Evolutionary conservation across 345 rosid species (phyloP).

Genomic region (Cardamine occulta): DNA sequence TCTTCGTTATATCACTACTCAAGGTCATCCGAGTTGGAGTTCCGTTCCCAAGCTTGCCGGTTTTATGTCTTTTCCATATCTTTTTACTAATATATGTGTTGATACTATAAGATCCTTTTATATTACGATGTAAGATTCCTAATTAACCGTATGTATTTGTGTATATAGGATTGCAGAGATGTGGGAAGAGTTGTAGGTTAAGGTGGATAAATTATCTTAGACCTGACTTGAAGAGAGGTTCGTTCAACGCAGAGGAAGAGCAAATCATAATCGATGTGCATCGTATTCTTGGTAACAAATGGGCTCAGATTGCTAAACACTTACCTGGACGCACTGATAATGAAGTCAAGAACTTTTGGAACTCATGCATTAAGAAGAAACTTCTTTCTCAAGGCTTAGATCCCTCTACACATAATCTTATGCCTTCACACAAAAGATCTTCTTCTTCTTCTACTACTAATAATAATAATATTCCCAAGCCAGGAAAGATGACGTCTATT

Average conservation of each 20-base stretch:
- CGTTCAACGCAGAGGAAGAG: constrained; percentile 59
- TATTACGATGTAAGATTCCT: not conserved
- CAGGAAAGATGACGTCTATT: constrained; percentile 24
- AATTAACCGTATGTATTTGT: not conserved
- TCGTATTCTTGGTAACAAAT: constrained; percentile 65
- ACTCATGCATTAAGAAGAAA: constrained; percentile 75
- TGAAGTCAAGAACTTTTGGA: constrained; percentile 82
- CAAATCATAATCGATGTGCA: constrained; percentile 62
- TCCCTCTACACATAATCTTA: constrained; percentile 58
- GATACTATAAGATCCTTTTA: not conserved
- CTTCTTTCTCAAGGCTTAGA: constrained; percentile 62
- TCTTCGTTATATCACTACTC: constrained; percentile 56
- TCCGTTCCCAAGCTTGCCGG: constrained; percentile 80
- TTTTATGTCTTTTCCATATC: constrained; percentile 25
- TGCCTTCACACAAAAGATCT: constrained; percentile 46
- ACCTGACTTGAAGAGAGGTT: constrained; percentile 59
- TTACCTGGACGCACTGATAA: constrained; percentile 80
- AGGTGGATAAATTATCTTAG: constrained; percentile 70
- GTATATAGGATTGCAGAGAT: constrained; percentile 57
- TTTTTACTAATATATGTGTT: not conserved
- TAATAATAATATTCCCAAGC: constrained; percentile 8
- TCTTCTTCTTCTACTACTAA: constrained; percentile 1
- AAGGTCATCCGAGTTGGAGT: constrained; percentile 83
- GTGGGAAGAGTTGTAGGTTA: constrained; percentile 68
- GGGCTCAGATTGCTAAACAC: constrained; percentile 62